These are phyloP conservation scores for Cryptosporidium bovis DNA, from an alignment of 169 alveolate species.

Conservation along the genomic window DNA sequence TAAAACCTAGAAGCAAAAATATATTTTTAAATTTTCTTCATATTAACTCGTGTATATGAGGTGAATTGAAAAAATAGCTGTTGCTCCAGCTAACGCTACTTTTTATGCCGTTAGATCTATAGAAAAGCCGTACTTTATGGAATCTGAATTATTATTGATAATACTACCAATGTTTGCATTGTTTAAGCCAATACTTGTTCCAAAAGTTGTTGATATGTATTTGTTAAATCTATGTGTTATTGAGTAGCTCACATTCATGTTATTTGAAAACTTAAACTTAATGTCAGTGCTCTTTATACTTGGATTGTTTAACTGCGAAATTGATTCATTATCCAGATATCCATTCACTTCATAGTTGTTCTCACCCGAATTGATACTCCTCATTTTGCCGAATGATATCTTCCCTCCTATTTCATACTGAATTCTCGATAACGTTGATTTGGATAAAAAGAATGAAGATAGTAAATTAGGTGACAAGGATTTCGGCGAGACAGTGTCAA, in stretches of 20 bases:
- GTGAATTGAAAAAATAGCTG: not conserved
- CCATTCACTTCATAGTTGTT: not conserved
- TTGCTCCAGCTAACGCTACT: not conserved
- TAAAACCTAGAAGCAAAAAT: not conserved
- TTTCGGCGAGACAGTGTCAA: not conserved
- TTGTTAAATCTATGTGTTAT: conserved; percentile 41
- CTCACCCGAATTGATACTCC: not conserved
- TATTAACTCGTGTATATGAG: not conserved
- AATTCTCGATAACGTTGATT: not conserved
- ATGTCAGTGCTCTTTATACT: conserved; percentile 27
- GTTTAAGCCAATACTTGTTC: conserved; percentile 22
- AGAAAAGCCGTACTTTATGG: conserved; percentile 55
- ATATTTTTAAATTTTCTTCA: no score
- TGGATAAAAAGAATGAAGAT: no score
- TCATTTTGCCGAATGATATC: conserved; percentile 25
- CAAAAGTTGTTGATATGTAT: conserved; percentile 59
- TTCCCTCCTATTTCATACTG: conserved; percentile 54
- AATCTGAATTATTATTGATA: conserved; percentile 26
- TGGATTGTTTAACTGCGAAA: not conserved
- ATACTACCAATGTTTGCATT: not conserved
- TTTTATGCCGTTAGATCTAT: conserved; percentile 39
- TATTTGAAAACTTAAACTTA: conserved; percentile 30
- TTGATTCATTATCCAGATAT: not conserved
- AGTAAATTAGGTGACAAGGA: not conserved
- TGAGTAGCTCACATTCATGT: conserved; percentile 43